Evolutionary conservation across 805 yeast genomes (phyloP).

Genomic region (Pichia exigua): DNA sequence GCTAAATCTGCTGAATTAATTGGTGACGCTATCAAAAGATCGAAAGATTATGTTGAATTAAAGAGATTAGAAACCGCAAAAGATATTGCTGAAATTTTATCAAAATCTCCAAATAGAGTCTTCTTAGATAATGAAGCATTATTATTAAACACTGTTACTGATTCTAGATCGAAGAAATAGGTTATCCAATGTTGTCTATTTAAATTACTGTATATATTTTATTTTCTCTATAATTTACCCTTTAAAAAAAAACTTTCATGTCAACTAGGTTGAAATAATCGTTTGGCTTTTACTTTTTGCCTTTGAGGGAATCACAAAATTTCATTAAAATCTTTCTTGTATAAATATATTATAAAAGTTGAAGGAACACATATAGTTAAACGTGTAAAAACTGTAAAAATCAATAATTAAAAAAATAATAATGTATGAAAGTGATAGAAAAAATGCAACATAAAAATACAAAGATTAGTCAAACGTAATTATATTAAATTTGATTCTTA

Average conservation of each 20-base stretch:
- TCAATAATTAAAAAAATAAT: background rate
- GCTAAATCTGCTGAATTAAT: conserved; percentile 96
- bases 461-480: background rate
- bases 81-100: conserved; percentile 82
- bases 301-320: background rate
- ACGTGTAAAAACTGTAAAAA: background rate
- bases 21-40: conserved; percentile 98
- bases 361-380: background rate
- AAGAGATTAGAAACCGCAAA: conserved; percentile 96
- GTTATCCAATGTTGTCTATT: background rate
- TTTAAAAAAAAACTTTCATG: background rate
- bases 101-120: conserved; percentile 85
- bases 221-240: background rate
- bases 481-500: background rate
- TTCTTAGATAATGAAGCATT: conserved; percentile 88
- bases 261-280: background rate
- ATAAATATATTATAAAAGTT: background rate
- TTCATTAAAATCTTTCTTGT: background rate
- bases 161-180: conserved; percentile 46
- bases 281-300: background rate
- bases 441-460: background rate
- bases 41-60: conserved; percentile 91
- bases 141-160: conserved; percentile 80
- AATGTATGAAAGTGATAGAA: background rate
- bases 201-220: background rate